These are phyloP conservation scores for Linanthus parryae DNA, from an alignment of 148 eudicot species.

Conservation along the genomic window DNA sequence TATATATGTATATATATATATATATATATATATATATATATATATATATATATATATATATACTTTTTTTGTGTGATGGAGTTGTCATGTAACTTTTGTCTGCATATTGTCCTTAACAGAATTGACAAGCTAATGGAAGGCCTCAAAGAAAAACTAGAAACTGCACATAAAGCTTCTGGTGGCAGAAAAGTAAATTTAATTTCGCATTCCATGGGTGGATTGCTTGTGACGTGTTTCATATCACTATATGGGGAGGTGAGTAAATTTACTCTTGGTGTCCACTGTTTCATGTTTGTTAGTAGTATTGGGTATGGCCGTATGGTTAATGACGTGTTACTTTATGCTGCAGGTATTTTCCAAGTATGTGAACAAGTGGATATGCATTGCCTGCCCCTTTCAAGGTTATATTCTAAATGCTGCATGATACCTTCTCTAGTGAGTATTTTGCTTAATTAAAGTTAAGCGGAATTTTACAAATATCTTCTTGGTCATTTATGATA, in stretches of 20 bases:
- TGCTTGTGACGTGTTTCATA: conserved; percentile 75
- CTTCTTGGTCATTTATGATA: too few species aligned
- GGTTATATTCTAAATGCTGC: conserved; percentile 32
- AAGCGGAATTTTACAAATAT: neutral
- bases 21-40: too few species aligned
- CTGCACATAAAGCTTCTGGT: conserved; percentile 76
- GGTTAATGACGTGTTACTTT: conserved; percentile 10
- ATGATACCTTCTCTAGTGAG: conserved; percentile 4
- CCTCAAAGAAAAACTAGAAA: conserved; percentile 58
- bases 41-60: too few species aligned
- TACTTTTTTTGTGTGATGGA: neutral
- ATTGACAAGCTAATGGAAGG: conserved; percentile 74
- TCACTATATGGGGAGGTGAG: conserved; percentile 68
- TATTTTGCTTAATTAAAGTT: neutral
- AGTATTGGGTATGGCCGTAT: neutral
- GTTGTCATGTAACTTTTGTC: neutral
- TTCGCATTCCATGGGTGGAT: conserved; percentile 98
- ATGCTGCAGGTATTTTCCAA: conserved; percentile 57
- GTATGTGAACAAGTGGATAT: conserved; percentile 91
- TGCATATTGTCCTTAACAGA: conserved; percentile 25
- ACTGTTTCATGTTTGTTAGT: neutral
- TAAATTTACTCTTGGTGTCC: conserved; percentile 13
- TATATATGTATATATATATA: too few species aligned
- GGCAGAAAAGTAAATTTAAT: conserved; percentile 85
- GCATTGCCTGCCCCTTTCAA: conserved; percentile 95